Evolutionary conservation across 2,329 filamentous ascomycete genomes (phyloP).

Genomic region (Trichothecium sympodiale): DNA sequence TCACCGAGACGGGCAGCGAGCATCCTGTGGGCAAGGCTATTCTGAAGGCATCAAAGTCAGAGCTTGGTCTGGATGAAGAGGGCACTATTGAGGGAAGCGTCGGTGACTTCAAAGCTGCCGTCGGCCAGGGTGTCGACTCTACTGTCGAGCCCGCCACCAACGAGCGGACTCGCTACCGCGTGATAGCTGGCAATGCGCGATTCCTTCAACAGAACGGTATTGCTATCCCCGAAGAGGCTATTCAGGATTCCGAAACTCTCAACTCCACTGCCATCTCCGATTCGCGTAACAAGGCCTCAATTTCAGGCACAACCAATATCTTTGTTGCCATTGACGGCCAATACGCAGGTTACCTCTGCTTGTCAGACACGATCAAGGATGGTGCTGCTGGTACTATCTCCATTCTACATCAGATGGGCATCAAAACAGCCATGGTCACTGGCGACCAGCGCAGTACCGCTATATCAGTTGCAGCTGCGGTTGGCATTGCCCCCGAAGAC

Average conservation of each 20-base stretch:
- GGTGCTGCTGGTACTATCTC: conserved; percentile 71
- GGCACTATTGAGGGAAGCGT: conserved; percentile 71
- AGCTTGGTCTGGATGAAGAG: conserved; percentile 62
- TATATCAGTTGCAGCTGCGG: conserved; percentile 66
- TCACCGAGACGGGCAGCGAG: conserved; percentile 93
- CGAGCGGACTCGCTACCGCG: conserved; percentile 61
- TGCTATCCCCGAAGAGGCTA: conserved; percentile 49
- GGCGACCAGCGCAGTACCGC: conserved; percentile 84
- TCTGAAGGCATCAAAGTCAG: conserved; percentile 59
- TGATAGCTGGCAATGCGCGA: conserved; percentile 73
- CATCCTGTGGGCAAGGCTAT: conserved; percentile 93
- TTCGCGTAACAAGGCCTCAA: conserved; percentile 18
- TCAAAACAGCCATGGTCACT: conserved; percentile 84
- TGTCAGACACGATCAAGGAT: conserved; percentile 86
- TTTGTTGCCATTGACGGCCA: conserved; percentile 76
- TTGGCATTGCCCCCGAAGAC: conserved; percentile 66
- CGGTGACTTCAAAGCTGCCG: conserved; percentile 70
- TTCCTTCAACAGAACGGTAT: conserved; percentile 67
- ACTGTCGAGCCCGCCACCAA: conserved; percentile 64
- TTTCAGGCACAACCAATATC: conserved; percentile 75
- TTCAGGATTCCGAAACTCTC: conserved; percentile 50
- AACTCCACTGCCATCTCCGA: conserved; percentile 31
- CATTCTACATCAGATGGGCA: conserved; percentile 73
- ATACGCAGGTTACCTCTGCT: conserved; percentile 72
- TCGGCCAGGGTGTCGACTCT: conserved; percentile 79